These are phyloP conservation scores for Fusarium verrucosum DNA, from an alignment of 2,329 filamentous ascomycete species.

Conservation along the genomic window DNA sequence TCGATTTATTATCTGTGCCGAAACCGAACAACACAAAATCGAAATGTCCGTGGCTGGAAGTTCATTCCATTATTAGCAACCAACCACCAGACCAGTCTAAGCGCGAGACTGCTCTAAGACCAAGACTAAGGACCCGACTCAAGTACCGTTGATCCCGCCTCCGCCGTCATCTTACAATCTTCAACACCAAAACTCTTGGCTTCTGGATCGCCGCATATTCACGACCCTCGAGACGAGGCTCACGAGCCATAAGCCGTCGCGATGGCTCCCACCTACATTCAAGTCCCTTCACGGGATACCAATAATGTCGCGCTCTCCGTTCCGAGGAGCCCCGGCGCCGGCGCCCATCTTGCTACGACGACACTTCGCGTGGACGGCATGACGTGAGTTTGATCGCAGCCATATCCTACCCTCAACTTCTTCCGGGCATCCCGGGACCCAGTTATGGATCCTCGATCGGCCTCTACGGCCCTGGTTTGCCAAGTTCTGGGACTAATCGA, in stretches of 20 bases:
- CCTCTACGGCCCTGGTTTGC: neutral
- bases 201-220: slow-evolving; percentile 48
- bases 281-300: slow-evolving; percentile 57
- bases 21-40: slow-evolving; percentile 30
- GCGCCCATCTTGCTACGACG: slow-evolving; percentile 82
- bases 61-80: slow-evolving; percentile 33
- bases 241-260: slow-evolving; percentile 25
- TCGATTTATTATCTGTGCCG: slow-evolving; percentile 9
- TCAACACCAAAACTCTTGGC: slow-evolving; percentile 13
- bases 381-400: slow-evolving; percentile 63
- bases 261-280: slow-evolving; percentile 64
- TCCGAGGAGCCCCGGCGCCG: slow-evolving; percentile 47
- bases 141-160: slow-evolving; percentile 19
- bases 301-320: slow-evolving; percentile 43
- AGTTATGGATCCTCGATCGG: slow-evolving; percentile 7
- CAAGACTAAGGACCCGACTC: neutral
- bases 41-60: slow-evolving; percentile 35
- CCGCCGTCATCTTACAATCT: slow-evolving; percentile 1
- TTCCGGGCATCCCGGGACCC: slow-evolving; percentile 32
- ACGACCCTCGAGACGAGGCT: slow-evolving; percentile 30
- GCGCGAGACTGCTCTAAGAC: slow-evolving; percentile 11
- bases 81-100: slow-evolving; percentile 31
- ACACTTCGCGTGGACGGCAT: slow-evolving; percentile 91
- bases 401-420: slow-evolving; percentile 3
- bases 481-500: neutral